Evolutionary conservation across 2,329 filamentous ascomycete species (phyloP).

Genomic region (Apiospora hydei): DNA sequence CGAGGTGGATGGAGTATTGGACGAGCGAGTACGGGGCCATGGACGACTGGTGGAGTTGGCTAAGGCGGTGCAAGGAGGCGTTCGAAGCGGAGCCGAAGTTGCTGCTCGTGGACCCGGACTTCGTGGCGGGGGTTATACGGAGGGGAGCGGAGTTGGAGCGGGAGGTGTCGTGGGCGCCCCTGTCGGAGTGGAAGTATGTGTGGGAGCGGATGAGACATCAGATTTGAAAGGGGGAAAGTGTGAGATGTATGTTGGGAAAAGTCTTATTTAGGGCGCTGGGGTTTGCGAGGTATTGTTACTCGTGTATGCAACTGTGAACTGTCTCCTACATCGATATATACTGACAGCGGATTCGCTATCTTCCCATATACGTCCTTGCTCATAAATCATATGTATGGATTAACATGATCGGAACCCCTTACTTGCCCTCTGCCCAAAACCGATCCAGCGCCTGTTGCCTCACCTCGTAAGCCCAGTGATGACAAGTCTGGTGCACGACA

Average conservation of each 20-base stretch:
- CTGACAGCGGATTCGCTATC: not conserved
- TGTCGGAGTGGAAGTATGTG: not conserved
- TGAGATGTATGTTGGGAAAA: not conserved
- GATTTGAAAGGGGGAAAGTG: not conserved
- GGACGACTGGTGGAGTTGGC: not conserved
- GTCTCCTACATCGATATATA: not conserved
- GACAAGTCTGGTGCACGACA: constrained; percentile 63
- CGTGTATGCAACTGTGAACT: not conserved
- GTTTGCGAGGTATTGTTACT: not conserved
- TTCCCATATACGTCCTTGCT: too few relatives aligned
- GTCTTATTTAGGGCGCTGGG: not conserved
- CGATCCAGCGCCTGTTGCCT: constrained; percentile 56
- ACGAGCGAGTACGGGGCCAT: not conserved
- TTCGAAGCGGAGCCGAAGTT: not conserved
- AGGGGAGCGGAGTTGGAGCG: not conserved
- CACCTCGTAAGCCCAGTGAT: constrained; percentile 63
- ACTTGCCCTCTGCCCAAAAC: constrained; percentile 48
- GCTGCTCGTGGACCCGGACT: not conserved
- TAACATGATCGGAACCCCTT: not conserved
- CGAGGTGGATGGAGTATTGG: not conserved
- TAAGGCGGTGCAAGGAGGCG: not conserved
- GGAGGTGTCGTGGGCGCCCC: not conserved
- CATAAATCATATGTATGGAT: too few relatives aligned
- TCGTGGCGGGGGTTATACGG: not conserved
- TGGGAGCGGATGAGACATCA: not conserved